phyloP scores from a whole-genome alignment of 306 rosid species.

The Elaeagnus macrophylla region DNA sequence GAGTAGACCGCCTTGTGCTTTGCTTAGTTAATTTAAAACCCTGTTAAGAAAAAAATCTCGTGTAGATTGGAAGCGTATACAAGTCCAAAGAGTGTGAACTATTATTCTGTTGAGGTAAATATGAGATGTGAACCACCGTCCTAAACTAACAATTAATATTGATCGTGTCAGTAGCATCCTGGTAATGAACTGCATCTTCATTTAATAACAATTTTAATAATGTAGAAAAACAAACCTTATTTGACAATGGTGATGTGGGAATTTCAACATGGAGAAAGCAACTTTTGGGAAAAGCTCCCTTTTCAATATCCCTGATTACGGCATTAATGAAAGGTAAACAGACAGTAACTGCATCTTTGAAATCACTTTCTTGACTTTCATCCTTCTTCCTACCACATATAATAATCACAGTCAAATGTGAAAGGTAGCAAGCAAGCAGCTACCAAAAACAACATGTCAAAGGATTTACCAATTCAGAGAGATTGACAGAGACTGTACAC shows the following conservation, averaged over 20 bases:
- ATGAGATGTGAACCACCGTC: too few relatives aligned
- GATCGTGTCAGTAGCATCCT: too few relatives aligned
- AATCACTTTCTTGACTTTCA: constrained; percentile 80
- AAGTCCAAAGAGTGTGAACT: too few relatives aligned
- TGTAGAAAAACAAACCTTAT: constrained; percentile 52
- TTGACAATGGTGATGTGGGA: constrained; percentile 65
- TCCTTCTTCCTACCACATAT: constrained; percentile 71
- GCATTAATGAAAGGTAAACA: constrained; percentile 80
- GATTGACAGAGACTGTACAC: constrained; percentile 75
- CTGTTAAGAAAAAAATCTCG: constrained; percentile 26
- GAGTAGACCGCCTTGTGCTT: constrained; percentile 77
- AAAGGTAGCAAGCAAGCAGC: constrained; percentile 15
- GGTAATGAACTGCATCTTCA: neutral
- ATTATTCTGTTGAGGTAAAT: too few relatives aligned
- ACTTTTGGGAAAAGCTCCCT: constrained; percentile 59
- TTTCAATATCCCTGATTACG: constrained; percentile 65
- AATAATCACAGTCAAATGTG: constrained; percentile 8
- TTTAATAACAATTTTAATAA: neutral
- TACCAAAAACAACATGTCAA: neutral
- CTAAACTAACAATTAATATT: too few relatives aligned
- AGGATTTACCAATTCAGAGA: constrained; percentile 71
- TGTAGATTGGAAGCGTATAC: too few relatives aligned
- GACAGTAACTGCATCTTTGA: constrained; percentile 80
- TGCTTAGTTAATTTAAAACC: constrained; percentile 79
- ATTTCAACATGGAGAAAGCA: constrained; percentile 68